Evolutionary conservation across 257 asterid species (phyloP), one percentile per base, ranked within the genome.

Genomic region (Solanum boliviense): DNA sequence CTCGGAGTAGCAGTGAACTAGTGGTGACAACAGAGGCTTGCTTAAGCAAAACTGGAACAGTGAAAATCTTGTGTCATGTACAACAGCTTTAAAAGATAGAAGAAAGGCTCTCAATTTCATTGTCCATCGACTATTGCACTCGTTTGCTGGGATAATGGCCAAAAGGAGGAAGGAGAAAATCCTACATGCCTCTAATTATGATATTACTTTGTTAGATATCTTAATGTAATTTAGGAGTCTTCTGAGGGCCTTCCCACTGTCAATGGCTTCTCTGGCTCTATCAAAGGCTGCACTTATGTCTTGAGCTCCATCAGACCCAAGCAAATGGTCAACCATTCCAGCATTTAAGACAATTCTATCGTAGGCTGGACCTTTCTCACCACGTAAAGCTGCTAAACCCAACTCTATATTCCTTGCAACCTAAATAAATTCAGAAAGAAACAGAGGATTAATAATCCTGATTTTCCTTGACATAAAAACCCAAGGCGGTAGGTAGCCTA

Each of bases 181-280:
- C 67, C 39, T 15, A 8, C 38, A 46, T 15, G 85, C 38, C 56
- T 8, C 52, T 46, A 73, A 74, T 52, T 79, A 48, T 84, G 31
- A 91, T 87, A 68, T 23, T 32, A 95, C 87, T 88, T 72, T 90
- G 91, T 94, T 91, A 70, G 99, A 97, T 84, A 86, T 91, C 87
- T 91, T 94, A 85, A 97, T 94, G 93, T 95, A 97, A 81, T 89
- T 92, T 38, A 96, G 87, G 83, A 97, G 95, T 92, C 94, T 94
- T 38, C 91, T 84, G 62, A 95, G 93, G 86, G 99, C 99, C 85
- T 86, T 92, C 86, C 98, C 99, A 84, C 98, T 93, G 90, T 95
- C 98, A 35, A 97, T 92, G 83, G 99, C 99, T 87, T 97, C 99
- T 89, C 97, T 91, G 23, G 98, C 99, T 93, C 99, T 92, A 58